These are phyloP conservation scores for Calendula officinalis DNA, from an alignment of 129 eudicot genomes.

Conservation along the genomic window DNA sequence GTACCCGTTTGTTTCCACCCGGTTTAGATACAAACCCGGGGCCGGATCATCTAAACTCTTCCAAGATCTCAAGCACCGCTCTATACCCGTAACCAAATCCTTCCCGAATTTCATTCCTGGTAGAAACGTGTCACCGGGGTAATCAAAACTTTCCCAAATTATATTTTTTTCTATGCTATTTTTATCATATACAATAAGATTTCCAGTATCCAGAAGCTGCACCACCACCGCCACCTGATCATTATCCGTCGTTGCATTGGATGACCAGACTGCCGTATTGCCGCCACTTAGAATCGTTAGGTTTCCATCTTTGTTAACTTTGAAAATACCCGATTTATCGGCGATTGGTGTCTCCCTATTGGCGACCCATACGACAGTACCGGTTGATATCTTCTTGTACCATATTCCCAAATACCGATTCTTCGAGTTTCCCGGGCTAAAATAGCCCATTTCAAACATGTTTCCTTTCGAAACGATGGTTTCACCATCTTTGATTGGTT, in stretches of 20 bases:
- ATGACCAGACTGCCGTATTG: constrained; percentile 18
- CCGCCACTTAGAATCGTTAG: neutral
- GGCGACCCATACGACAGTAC: constrained; percentile 25
- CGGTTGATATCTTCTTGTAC: constrained; percentile 16
- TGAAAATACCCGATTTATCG: constrained; percentile 14
- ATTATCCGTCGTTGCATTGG: neutral
- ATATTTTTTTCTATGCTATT: neutral
- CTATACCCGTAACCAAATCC: constrained; percentile 26
- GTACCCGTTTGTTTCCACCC: constrained; percentile 22
- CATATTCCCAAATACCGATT: constrained; percentile 17
- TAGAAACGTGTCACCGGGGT: constrained; percentile 23
- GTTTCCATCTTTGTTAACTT: neutral
- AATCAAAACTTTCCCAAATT: constrained; percentile 30
- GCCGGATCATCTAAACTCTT: constrained; percentile 31
- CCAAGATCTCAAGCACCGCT: constrained; percentile 25
- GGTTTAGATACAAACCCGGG: constrained; percentile 5
- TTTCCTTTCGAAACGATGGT: constrained; percentile 26
- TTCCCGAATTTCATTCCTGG: constrained; percentile 35
- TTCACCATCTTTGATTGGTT: constrained; percentile 20
- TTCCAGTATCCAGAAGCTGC: constrained; percentile 21
- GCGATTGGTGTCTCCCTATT: constrained; percentile 21
- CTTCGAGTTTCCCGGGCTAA: constrained; percentile 21
- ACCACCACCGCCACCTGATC: neutral
- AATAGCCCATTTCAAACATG: constrained; percentile 29
- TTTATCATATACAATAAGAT: constrained; percentile 12